Evolutionary conservation across 768 basidiomycete species (phyloP).

Genomic region (Tephrocybe sp.): DNA sequence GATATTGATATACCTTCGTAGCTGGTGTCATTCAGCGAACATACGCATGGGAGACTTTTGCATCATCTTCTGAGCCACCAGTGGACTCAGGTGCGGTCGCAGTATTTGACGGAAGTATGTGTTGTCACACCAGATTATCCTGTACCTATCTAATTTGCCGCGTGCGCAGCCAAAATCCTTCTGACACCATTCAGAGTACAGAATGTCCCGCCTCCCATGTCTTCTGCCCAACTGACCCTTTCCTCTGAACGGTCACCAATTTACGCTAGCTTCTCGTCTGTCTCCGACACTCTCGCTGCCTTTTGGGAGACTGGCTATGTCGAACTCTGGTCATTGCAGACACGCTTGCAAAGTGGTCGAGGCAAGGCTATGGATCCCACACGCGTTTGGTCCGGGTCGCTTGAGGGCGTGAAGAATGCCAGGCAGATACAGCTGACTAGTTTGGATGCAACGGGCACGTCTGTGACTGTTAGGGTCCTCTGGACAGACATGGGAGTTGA

Average conservation of each 20-base stretch:
- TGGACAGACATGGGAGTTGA: constrained; percentile 37
- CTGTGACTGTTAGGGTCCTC: constrained; percentile 35
- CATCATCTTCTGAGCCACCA: constrained; percentile 58
- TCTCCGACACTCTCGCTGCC: constrained; percentile 57
- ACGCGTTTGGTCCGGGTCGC: constrained; percentile 34
- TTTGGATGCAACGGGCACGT: constrained; percentile 8
- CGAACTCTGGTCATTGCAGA: constrained; percentile 70
- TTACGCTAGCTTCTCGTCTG: constrained; percentile 62
- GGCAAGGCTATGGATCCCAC: constrained; percentile 61
- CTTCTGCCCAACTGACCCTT: constrained; percentile 50
- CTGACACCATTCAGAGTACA: constrained; percentile 67
- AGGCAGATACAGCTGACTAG: constrained; percentile 31
- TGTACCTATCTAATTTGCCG: not conserved
- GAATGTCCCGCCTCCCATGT: constrained; percentile 99
- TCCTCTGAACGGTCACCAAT: constrained; percentile 48
- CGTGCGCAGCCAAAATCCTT: not conserved
- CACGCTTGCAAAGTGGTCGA: constrained; percentile 55
- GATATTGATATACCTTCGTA: constrained; percentile 22
- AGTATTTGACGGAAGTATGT: constrained; percentile 85
- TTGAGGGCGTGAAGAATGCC: constrained; percentile 22
- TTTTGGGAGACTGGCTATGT: constrained; percentile 72
- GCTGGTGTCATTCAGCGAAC: constrained; percentile 56
- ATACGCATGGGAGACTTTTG: constrained; percentile 80
- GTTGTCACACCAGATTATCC: not conserved
- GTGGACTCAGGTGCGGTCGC: constrained; percentile 83